Evolutionary conservation across 192 early-diverging fungal species (phyloP).

Genomic region (Gorgonomyces haynaldii): DNA sequence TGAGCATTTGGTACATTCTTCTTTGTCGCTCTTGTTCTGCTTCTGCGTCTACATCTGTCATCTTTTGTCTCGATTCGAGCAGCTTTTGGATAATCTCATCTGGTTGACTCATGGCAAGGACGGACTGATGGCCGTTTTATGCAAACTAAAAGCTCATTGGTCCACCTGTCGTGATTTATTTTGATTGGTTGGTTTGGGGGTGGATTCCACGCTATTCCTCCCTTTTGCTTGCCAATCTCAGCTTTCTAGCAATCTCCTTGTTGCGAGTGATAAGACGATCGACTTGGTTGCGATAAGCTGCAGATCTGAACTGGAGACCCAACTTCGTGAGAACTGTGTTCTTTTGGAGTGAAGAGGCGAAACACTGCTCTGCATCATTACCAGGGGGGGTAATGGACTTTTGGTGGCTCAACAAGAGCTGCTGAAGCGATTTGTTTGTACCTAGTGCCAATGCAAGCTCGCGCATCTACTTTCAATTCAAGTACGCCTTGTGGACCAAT

Average conservation of each 20-base stretch:
- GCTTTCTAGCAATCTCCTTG: slow-evolving; percentile 32
- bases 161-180: too few species aligned
- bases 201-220: too few species aligned
- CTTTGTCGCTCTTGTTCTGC: slow-evolving; percentile 12
- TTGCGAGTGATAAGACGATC: slow-evolving; percentile 35
- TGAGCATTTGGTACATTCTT: slow-evolving; percentile 17
- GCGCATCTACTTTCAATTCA: too few species aligned
- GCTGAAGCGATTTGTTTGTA: slow-evolving; percentile 23
- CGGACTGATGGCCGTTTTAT: too few species aligned
- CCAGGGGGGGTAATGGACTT: slow-evolving; percentile 18
- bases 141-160: too few species aligned
- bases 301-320: slow-evolving; percentile 23
- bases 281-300: slow-evolving; percentile 23
- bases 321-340: slow-evolving; percentile 28
- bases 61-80: slow-evolving; percentile 5
- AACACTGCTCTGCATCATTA: slow-evolving; percentile 34
- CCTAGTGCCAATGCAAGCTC: slow-evolving; percentile 31
- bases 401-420: slow-evolving; percentile 29
- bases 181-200: too few species aligned
- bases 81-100: slow-evolving; percentile 16
- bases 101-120: too few species aligned
- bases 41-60: slow-evolving; percentile 17
- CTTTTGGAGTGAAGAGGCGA: slow-evolving; percentile 28
- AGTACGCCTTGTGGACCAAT: slow-evolving; percentile 29
- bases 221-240: too few species aligned